Conservation (phyloP, 2,329 filamentous ascomycete genomes). For the Oidium heveae region DNA sequence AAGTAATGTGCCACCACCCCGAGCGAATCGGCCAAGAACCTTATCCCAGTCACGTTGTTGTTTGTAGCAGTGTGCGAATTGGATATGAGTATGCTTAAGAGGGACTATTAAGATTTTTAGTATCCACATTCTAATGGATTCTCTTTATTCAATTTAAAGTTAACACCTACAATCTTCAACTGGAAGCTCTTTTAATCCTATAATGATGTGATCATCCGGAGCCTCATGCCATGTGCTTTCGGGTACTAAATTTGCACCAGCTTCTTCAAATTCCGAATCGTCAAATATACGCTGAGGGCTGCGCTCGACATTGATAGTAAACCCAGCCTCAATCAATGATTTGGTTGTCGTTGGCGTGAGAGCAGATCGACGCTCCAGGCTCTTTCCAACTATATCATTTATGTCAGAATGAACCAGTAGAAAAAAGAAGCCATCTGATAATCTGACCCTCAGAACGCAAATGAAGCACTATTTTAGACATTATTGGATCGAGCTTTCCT, state of each 20-base stretch:
- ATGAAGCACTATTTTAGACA: constrained; percentile 15
- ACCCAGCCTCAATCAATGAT: constrained; percentile 41
- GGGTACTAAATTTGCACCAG: constrained; percentile 38
- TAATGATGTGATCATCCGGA: constrained; percentile 40
- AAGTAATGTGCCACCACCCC: constrained; percentile 50
- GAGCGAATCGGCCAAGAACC: constrained; percentile 54
- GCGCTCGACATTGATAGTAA: constrained; percentile 41
- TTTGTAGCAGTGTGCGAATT: constrained; percentile 57
- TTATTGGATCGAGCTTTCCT: constrained; percentile 1
- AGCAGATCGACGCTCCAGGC: constrained; percentile 18
- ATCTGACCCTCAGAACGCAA: constrained; percentile 17
- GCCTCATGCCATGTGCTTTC: constrained; percentile 43
- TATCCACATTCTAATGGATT: not conserved
- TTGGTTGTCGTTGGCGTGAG: constrained; percentile 22
- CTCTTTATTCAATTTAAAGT: constrained; percentile 1
- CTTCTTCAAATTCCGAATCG: constrained; percentile 32
- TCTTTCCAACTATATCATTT: constrained; percentile 15
- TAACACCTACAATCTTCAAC: constrained; percentile 32
- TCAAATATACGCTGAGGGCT: constrained; percentile 41
- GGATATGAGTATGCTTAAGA: constrained; percentile 46
- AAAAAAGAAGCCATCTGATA: not conserved
- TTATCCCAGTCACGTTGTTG: constrained; percentile 54
- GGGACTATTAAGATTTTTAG: constrained; percentile 20
- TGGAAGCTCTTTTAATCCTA: constrained; percentile 56
- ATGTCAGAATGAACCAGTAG: constrained; percentile 9